A percentile compares a stretch with the other conserved stretches of the same genome.
Conservation (phyloP, 2,329 filamentous ascomycete species). For the Colletotrichum cereale region DNA sequence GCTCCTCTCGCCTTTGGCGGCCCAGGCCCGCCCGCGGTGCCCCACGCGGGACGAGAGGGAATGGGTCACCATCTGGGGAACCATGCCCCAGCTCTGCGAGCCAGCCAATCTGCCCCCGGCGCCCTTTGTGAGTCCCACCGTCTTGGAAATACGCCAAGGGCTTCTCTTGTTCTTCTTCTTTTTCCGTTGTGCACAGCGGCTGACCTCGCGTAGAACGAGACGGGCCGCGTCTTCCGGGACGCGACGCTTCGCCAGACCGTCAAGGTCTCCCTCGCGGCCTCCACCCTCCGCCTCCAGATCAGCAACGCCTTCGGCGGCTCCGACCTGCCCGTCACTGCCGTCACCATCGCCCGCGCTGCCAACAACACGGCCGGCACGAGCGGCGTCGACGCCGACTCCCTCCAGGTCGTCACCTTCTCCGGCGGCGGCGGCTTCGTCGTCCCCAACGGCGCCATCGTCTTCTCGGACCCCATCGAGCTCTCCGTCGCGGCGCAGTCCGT, state of each 20-base stretch:
- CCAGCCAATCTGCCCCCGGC: constrained; percentile 67
- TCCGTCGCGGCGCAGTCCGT: constrained; percentile 60
- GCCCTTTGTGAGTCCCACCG: constrained; percentile 62
- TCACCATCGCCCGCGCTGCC: constrained; percentile 65
- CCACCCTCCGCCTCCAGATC: constrained; percentile 68
- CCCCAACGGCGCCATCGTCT: constrained; percentile 66
- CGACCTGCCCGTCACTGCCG: constrained; percentile 68
- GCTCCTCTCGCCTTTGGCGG: constrained; percentile 17
- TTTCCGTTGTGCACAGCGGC: not conserved
- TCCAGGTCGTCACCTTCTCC: constrained; percentile 67
- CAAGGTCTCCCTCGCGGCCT: constrained; percentile 64
- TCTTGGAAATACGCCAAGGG: not conserved
- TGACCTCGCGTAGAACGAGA: constrained; percentile 60
- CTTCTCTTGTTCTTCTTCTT: not conserved
- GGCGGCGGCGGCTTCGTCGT: constrained; percentile 62
- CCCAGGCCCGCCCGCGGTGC: constrained; percentile 22
- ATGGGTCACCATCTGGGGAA: constrained; percentile 73
- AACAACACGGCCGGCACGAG: constrained; percentile 64
- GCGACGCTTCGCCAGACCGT: constrained; percentile 73
- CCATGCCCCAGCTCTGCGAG: constrained; percentile 74
- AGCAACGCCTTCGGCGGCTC: constrained; percentile 72
- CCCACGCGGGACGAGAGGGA: constrained; percentile 50
- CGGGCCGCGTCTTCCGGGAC: constrained; percentile 65
- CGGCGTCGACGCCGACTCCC: constrained; percentile 59
- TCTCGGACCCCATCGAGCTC: constrained; percentile 71